Evolutionary conservation across 169 alveolate genomes (phyloP), one percentile per base, ranked within the genome.

Genomic region (Babesia bovis): DNA sequence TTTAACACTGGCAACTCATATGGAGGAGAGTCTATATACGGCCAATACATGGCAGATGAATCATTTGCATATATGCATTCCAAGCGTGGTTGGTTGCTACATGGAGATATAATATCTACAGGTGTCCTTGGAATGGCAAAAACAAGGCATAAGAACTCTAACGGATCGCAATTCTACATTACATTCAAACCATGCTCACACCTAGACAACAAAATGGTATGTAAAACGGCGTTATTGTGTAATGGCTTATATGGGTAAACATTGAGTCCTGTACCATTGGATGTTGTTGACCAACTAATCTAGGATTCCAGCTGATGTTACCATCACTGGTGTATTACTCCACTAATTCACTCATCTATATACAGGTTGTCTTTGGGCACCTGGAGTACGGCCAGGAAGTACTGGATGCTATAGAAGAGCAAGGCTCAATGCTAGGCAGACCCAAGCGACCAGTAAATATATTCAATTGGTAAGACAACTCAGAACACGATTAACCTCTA

Each of bases 121-220:
- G 95, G 95, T 13, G 83, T 91, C 40, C 65, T 91, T 66, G 90
- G 94, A 17, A 91, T 91, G 95, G 90, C 94, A 35, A 91, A 90
- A 58, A 77, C 94, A 9, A 74, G 90, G 38, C 58, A 38, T 45
- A 85, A 81, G 47, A 90, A 95, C 75, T 92, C 96, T 49, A 94
- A 94, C 79, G 85, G 89, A 72, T 92, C 96, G 58, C 98, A 95
- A 61, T 95, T 95, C 76, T 94, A 94, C 63, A 93, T 95, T 15
- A 94, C 98, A 13, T 90, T 95, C 70, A 93, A 81, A 60, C 92
- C 96, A n/a, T 91, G 97, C 53, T 96, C 98, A 15, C 95, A 94
- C 90, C 85, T 95, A 63, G 98, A 95, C 85, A 95, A 94, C 66
- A 94, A 67, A 95, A 95, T 90, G 92, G 91, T 50, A 75, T 59